A percentile compares a stretch with the other conserved stretches of the same genome.
Conservation (phyloP, 2,329 filamentous ascomycete genomes). For the Sarocladium strictum region DNA sequence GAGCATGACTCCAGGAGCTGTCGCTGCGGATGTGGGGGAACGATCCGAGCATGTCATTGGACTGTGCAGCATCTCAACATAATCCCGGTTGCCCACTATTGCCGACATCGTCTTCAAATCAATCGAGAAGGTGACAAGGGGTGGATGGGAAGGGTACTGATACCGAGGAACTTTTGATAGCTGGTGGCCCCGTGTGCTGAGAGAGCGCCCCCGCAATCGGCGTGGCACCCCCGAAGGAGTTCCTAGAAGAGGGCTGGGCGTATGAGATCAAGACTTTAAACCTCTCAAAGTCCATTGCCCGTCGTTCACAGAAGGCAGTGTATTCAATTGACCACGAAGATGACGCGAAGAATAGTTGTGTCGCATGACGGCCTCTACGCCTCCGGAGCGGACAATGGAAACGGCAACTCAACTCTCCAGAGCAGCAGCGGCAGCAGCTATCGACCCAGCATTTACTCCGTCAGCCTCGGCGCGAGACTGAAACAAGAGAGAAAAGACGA, state of each 20-base stretch:
- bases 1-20: no score
- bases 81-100: no score
- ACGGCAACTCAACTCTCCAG: neutral
- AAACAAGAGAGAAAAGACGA: neutral
- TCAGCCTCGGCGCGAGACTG: neutral
- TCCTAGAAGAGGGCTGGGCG: neutral
- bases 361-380: neutral
- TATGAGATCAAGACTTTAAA: no score
- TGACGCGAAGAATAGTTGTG: neutral
- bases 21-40: no score
- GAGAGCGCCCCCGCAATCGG: neutral
- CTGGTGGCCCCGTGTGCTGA: neutral
- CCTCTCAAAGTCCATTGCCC: no score
- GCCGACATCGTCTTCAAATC: neutral
- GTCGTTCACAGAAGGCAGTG: no score
- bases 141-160: neutral
- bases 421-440: neutral
- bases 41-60: no score
- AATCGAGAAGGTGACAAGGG: slow-evolving; percentile 2
- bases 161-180: neutral
- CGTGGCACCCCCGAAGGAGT: neutral
- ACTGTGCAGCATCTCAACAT: no score
- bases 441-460: neutral
- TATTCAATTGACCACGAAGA: neutral
- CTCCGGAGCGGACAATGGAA: neutral